Conservation (phyloP, 306 rosid species). For the barrel medic (Medicago truncatula) region MtrunA17r5.0-ANR NC_053045.1:31766001-31766500, state of each 20-base stretch:
- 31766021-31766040: slow-evolving; percentile 76
- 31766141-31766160: slow-evolving; percentile 44
- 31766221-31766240: slow-evolving; percentile 37
- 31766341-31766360: slow-evolving; percentile 49
- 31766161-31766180: slow-evolving; percentile 32
- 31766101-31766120: slow-evolving; percentile 65
- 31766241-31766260: slow-evolving; percentile 29
- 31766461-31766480: neutral
- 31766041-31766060: neutral
- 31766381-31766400: slow-evolving; percentile 23
- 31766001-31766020: slow-evolving; percentile 69
- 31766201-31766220: slow-evolving; percentile 35
- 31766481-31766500: slow-evolving; percentile 12
- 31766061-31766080: slow-evolving; percentile 55
- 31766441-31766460: neutral
- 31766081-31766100: slow-evolving; percentile 51
- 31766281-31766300: slow-evolving; percentile 61
- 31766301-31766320: slow-evolving; percentile 90
- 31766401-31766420: slow-evolving; percentile 28
- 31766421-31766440: slow-evolving; percentile 52
- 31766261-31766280: slow-evolving; percentile 44
- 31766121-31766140: slow-evolving; percentile 57
- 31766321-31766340: slow-evolving; percentile 98
- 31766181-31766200: slow-evolving; percentile 35
- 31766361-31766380: slow-evolving; percentile 44